Base-by-base conservation (phyloP, 495 filamentous ascomycete genomes). In the Podospora tetraspora region DNA sequence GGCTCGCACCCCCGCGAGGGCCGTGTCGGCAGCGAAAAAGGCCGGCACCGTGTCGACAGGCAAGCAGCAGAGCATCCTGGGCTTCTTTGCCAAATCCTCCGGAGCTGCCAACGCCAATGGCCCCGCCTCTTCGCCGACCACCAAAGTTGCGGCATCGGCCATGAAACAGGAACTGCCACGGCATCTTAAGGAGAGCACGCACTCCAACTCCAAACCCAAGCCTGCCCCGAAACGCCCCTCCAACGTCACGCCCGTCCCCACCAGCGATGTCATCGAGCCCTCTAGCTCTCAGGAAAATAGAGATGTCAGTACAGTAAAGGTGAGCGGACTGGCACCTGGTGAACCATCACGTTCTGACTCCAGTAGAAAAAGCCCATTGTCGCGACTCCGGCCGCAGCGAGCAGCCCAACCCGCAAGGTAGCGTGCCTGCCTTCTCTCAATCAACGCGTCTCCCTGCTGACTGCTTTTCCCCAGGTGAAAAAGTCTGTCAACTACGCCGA, bases 51-150 rank as follows among this genome's bases (percentile, higher is more conserved):
- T 74, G 19, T 80, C 82, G 29, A 77, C 77, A 25, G 73, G 85
- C 80, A 92, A 90, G 74, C 90, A 87, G 73, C 90, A 94, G 79
- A 92, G 89, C 70, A 95, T 97, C 62, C 82, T 93, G 3, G 91
- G 92, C 43, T 97, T 97, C 83, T 96, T 97, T 72, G 84, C 89
- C 66, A 94, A 90, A 72, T 86, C 86, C 12, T 79, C 84, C 0
- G 82, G 83, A 10, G 79, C 82, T 23, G 61, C 61, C 56, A 68
- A 24, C 56, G 25, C 71, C 27, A 79, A 59, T 63, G 67, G 83
- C 16, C 69, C 77, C 19, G 72, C 72, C 29, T 73, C 78, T 3
- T 76, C 78, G 5, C 72, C 64, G 9, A 68, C 66, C 12, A 30
- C 72, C 10, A 72, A 68, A 29, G 67, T 67, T 0, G 66, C 73